Evolutionary conservation across 345 rosid genomes (phyloP), one percentile per base, ranked within the genome.

Genomic region (Gossypium bickii): DNA sequence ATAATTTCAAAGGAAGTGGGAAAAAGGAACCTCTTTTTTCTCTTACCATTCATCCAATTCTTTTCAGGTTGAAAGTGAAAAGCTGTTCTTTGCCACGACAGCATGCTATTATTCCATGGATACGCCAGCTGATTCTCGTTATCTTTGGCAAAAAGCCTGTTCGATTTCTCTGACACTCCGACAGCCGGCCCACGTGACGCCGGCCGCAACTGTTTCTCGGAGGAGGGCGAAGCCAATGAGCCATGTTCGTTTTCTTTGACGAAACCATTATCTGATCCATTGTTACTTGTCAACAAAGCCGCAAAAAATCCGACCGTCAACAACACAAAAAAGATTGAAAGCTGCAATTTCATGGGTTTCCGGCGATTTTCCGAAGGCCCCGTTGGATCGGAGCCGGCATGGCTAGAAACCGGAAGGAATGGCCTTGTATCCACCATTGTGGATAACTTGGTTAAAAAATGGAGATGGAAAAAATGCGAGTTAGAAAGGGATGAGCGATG

Each of bases 31-130:
- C 12, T 12, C 4, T 55, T 52, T 25, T 44, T 25, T 16, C 4
- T 7, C 67, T 41, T 84, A 94, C 98, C 98, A 59, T 94, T 94
- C 97, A 94, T 94, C 98, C 98, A 94, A 47, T 94, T 94, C 80
- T 89, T 87, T 75, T 88, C 91, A 0, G 98, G 98, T 74, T 94
- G 98, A 55, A 94, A 94, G 81, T 94, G 98, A 82, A 90, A 92
- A 12, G 97, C 87, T 24, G 97, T 88, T 78, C 97, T 86, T 82
- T 94, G 97, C 97, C 97, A 94, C 0, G 97, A 89, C 83, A 94
- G 65, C 84, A 94, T 83, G 77, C 85, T 88, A 63, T 94, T 92
- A 82, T 86, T 89, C 98, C 98, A 94, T 1, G 87, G 80, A 79
- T 66, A 91, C 68, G 84, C 78, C 81, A 52, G 18, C 65, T 76